Evolutionary conservation across 164 flowering plant genomes (phyloP), one percentile per base, ranked within the genome.

Genomic region (Euptelea pleiosperma): DNA sequence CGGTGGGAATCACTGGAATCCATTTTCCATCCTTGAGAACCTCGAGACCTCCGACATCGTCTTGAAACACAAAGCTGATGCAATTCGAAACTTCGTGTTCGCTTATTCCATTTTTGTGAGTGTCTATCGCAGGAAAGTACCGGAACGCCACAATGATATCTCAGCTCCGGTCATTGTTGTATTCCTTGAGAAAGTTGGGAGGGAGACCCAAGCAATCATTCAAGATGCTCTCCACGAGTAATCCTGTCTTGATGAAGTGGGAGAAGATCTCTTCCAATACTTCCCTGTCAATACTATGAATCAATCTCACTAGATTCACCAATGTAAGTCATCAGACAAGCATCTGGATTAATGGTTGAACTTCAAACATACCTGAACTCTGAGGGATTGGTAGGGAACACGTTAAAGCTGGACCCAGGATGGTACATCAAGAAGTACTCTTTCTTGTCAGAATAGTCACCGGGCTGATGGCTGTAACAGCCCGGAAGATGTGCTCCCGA

Each of bases 161-260:
- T 62, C 70, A 73, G 26, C 75, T 79, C 41, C 82, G 47, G 35
- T 81, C 83, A 53, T 64, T 41, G 31, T 75, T 84, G 63, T 57
- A 81, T 16, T 79, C 71, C 48, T 69, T 61, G 21, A 84, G 77
- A 24, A 77, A 76, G 21, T 72, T 60, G 1, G 70, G 71, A 59
- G 86, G 83, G 6, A 81, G 79, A 7, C 75, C 80, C 62, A 83
- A 56, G 45, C 84, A 70, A 5, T 81, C 76, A 39, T 75, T 81
- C 22, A 84, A 1, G 18, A 79, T 71, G 61, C 5, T 58, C 69
- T 81, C 83, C 10, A 84, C 21, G 6, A 84, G 48, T 46, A 16
- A 16, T 12, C 78, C 79, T 6, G 61, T 67, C 46, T 71, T 68
- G 33, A n/a, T 33, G 22, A 83, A 52, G 25, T 67, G 28, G 31